A percentile compares a stretch with the other conserved stretches of the same genome.
phyloP scores from a whole-genome alignment of 2,329 filamentous ascomycete species.

The Fusarium brevicatenulatum region DNA sequence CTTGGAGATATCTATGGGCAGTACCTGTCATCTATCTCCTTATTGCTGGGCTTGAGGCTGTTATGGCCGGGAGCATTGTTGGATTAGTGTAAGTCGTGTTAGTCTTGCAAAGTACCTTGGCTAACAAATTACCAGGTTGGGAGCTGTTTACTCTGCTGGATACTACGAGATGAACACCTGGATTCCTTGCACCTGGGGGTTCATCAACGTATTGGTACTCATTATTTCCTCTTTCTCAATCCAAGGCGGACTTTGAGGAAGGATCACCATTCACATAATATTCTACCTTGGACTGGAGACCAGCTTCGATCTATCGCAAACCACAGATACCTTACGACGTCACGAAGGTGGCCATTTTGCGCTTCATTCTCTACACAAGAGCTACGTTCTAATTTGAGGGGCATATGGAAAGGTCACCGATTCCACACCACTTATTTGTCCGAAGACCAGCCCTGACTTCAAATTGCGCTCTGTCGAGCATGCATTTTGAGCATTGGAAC shows the following conservation, averaged over 20 bases:
- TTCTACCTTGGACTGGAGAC: neutral
- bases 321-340: neutral
- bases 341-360: neutral
- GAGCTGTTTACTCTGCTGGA: slow-evolving; percentile 82
- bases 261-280: neutral
- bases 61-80: slow-evolving; percentile 83
- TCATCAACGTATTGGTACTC: slow-evolving; percentile 83
- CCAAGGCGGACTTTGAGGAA: slow-evolving; percentile 79
- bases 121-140: slow-evolving; percentile 64
- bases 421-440: neutral
- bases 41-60: slow-evolving; percentile 78
- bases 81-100: slow-evolving; percentile 74
- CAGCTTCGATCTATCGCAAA: neutral
- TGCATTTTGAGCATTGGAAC: neutral
- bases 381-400: neutral
- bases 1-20: slow-evolving; percentile 74
- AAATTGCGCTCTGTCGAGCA: neutral
- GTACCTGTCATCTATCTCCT: slow-evolving; percentile 76
- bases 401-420: neutral
- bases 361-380: neutral
- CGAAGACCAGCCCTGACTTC: neutral
- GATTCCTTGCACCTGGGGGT: slow-evolving; percentile 90
- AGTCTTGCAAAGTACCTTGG: neutral
- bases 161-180: slow-evolving; percentile 94
- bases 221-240: slow-evolving; percentile 93